These are phyloP conservation scores for Aspergillus baeticus DNA, from an alignment of 495 filamentous ascomycete genomes.

Conservation along the genomic window DNA sequence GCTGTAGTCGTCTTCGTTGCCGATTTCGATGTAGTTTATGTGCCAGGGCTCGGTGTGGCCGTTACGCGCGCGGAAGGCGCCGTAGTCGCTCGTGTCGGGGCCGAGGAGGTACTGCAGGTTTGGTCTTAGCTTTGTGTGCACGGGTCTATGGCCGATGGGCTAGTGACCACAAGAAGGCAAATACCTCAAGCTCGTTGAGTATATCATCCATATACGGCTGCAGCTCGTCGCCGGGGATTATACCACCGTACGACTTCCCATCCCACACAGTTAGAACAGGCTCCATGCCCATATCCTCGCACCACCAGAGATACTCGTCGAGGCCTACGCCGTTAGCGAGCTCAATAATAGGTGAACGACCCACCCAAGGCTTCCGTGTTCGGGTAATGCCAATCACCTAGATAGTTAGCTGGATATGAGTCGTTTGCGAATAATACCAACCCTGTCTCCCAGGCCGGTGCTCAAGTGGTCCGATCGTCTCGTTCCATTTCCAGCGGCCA, in stretches of 20 bases:
- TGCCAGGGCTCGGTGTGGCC: slow-evolving; percentile 46
- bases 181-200: slow-evolving; percentile 63
- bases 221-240: slow-evolving; percentile 35
- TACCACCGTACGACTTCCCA: slow-evolving; percentile 58
- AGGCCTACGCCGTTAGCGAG: slow-evolving; percentile 20
- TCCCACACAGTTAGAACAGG: slow-evolving; percentile 58
- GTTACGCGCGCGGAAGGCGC: slow-evolving; percentile 39
- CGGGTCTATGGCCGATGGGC: no score
- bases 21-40: slow-evolving; percentile 51
- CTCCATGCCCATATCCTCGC: slow-evolving; percentile 59
- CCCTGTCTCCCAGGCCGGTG: slow-evolving; percentile 57
- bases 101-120: slow-evolving; percentile 31
- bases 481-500: slow-evolving; percentile 65
- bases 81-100: slow-evolving; percentile 31
- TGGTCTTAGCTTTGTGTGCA: no score
- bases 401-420: no score
- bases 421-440: no score
- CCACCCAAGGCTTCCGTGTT: slow-evolving; percentile 61
- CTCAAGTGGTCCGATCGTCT: slow-evolving; percentile 62
- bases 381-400: slow-evolving; percentile 59
- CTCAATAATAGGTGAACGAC: not conserved
- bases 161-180: no score
- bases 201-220: slow-evolving; percentile 52
- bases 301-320: slow-evolving; percentile 65
- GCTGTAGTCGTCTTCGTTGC: slow-evolving; percentile 55